Base-by-base conservation (phyloP, 768 basidiomycete species). In the Lentinus tigrinus region DNA sequence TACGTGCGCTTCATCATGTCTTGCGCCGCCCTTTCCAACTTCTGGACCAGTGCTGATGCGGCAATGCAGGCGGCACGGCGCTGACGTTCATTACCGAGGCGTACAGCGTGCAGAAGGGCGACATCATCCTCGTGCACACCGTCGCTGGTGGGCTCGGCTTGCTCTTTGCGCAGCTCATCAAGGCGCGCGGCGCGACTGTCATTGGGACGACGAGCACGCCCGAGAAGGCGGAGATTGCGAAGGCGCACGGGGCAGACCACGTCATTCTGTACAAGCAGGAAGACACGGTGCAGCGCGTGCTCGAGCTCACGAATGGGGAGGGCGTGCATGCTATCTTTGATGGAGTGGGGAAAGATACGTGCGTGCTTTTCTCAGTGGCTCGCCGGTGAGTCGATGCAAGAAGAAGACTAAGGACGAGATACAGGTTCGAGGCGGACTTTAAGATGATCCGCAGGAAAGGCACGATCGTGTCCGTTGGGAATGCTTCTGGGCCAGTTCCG, bases 281-380 rank as follows among this genome's bases (percentile, higher is more conserved):
- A 66, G 81, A 91, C 55, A 88, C 88, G 0, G 87, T 90, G 8
- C 69, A 87, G 64, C 79, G 85, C 38, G 89, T 91, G 13, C 68
- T 87, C 52, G 86, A 89, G 64, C 73, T 93, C 56, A 93, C 92
- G 0, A 83, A 85, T 44, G 90, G 90, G 3, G 81, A 84, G 63
- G 91, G 92, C 19, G 90, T 94, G 1, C 82, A 95, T 60, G 94
- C 84, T 7, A 81, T 93, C 16, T 95, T 89, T 67, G 95, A 98
- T 65, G 95, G 95, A 24, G 93, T 98, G 28, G 95, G 95, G 1
- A 95, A 92, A 76, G 93, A 93, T 70, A 96, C 94, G 82, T 95
- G 72, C 55, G 89, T 77, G 19, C 38, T 4, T 54, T 5, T 31
- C 3, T 31, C 31, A 19, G n/a, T n/a, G n/a, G n/a, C n/a, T n/a